A percentile compares a stretch with the other conserved stretches of the same genome.
phyloP scores from a whole-genome alignment of 176 grass and related monocot genomes.

The Poa pratensis region DNA sequence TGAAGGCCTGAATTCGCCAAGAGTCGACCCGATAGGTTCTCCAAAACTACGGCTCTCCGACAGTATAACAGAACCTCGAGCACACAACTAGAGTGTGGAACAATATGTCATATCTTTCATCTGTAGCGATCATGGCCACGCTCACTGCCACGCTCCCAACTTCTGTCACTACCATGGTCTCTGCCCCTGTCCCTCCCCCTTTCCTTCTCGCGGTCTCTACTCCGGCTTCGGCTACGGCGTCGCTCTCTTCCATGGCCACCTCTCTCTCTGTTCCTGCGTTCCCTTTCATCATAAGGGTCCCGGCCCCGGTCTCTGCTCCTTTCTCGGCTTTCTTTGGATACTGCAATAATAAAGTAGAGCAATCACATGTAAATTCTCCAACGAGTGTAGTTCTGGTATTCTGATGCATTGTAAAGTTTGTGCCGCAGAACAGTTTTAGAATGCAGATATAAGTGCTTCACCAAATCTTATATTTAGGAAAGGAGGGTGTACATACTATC shows the following conservation, averaged over 20 bases:
- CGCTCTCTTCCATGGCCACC: constrained; percentile 52
- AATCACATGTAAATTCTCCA: neutral
- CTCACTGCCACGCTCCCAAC: constrained; percentile 47
- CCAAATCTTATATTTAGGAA: neutral
- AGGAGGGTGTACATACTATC: neutral
- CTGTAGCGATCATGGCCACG: constrained; percentile 46
- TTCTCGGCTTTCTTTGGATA: constrained; percentile 47
- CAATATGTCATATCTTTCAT: constrained; percentile 2
- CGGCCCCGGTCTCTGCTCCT: constrained; percentile 57
- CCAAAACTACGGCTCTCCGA: neutral
- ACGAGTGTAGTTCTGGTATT: neutral
- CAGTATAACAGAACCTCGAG: neutral
- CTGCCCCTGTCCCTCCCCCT: constrained; percentile 60
- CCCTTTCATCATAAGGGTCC: constrained; percentile 47
- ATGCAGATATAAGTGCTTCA: neutral
- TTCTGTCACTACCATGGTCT: constrained; percentile 52
- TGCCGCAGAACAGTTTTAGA: neutral
- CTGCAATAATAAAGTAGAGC: constrained; percentile 12
- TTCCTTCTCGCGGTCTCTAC: constrained; percentile 63
- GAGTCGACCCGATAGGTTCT: neutral
- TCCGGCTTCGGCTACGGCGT: constrained; percentile 56
- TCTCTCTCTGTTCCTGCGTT: constrained; percentile 60
- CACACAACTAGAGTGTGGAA: neutral
- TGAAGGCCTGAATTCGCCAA: neutral
- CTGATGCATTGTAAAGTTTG: neutral